A percentile compares a stretch with the other conserved stretches of the same genome.
Evolutionary conservation across 2,329 filamentous ascomycete species (phyloP).

Genomic region (Magnaporthiopsis incrustans): DNA sequence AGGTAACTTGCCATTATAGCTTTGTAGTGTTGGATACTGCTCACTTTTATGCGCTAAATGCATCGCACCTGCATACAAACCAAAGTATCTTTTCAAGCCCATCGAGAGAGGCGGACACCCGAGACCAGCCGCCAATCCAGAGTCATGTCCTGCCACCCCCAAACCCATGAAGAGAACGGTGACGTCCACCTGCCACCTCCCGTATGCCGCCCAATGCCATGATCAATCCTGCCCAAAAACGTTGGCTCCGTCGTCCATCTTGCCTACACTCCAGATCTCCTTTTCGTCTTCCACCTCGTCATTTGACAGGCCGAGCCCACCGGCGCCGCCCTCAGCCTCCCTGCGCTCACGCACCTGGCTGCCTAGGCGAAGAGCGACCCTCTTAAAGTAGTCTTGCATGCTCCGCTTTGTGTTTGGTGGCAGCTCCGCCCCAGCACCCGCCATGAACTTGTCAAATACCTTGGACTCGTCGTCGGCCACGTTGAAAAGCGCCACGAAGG

Average conservation of each 20-base stretch:
- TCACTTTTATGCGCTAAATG: not conserved
- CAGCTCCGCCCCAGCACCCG: constrained; percentile 55
- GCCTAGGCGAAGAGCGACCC: constrained; percentile 78
- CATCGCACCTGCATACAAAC: not conserved
- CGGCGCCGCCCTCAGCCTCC: constrained; percentile 84
- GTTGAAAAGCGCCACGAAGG: constrained; percentile 83
- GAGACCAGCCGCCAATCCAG: not conserved
- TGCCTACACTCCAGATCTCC: constrained; percentile 93
- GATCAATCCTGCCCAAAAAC: constrained; percentile 33
- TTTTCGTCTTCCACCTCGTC: constrained; percentile 92
- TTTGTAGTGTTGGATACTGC: not conserved
- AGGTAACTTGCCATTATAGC: no score
- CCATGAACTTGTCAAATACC: constrained; percentile 88
- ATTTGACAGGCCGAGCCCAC: constrained; percentile 75
- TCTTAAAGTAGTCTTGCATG: constrained; percentile 96
- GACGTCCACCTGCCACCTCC: not conserved
- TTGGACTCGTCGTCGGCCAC: constrained; percentile 80
- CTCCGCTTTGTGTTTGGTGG: constrained; percentile 69
- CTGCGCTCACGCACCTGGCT: constrained; percentile 79
- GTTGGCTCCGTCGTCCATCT: constrained; percentile 68
- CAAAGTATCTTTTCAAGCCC: not conserved
- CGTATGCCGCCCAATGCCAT: not conserved
- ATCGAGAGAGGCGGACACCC: not conserved
- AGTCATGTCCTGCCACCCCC: not conserved
- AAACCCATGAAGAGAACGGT: not conserved